These are phyloP conservation scores for Heimioporus sp. DNA, from an alignment of 768 basidiomycete genomes.

Conservation along the genomic window DNA sequence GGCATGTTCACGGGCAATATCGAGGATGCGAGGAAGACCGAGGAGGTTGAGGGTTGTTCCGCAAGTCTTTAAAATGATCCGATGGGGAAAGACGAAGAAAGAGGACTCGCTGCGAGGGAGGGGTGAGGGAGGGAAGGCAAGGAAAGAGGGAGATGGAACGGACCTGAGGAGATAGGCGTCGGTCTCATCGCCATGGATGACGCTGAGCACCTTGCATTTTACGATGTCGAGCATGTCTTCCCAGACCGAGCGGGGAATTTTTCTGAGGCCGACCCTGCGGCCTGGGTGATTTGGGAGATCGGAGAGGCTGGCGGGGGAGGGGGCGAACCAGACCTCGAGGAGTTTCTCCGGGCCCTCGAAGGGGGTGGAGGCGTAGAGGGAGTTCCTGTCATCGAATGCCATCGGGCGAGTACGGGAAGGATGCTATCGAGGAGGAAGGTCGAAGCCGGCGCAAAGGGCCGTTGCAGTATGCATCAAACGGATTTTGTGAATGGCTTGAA, in stretches of 20 bases:
- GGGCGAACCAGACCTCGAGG: conserved; percentile 96
- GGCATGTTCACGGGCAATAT: conserved; percentile 77
- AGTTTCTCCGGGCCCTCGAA: conserved; percentile 96
- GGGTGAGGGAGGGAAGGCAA: conserved; percentile 4
- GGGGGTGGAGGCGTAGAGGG: conserved; percentile 42
- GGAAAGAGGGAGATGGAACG: conserved; percentile 25
- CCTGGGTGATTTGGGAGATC: conserved; percentile 32
- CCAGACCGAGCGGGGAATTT: conserved; percentile 76
- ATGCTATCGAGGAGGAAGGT: conserved; percentile 50
- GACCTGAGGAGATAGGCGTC: conserved; percentile 97
- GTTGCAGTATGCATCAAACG: conserved; percentile 46
- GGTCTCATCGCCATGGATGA: conserved; percentile 82
- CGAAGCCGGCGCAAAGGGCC: conserved; percentile 35
- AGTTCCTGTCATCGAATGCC: conserved; percentile 20
- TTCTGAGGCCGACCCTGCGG: conserved; percentile 66
- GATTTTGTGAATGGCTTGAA: conserved; percentile 11
- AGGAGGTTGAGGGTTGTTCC: conserved; percentile 97
- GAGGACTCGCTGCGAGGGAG: conserved; percentile 85
- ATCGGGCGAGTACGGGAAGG: conserved; percentile 15
- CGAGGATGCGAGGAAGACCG: conserved; percentile 91
- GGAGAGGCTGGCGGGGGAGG: conserved; percentile 62
- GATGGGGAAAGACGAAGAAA: conserved; percentile 91
- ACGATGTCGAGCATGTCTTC: conserved; percentile 98
- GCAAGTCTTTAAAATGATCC: conserved; percentile 97
- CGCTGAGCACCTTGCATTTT: conserved; percentile 92